A percentile compares a stretch with the other conserved stretches of the same genome.
Evolutionary conservation across 2,329 filamentous ascomycete genomes (phyloP).

Genomic region (Bipolaris zeicola): DNA sequence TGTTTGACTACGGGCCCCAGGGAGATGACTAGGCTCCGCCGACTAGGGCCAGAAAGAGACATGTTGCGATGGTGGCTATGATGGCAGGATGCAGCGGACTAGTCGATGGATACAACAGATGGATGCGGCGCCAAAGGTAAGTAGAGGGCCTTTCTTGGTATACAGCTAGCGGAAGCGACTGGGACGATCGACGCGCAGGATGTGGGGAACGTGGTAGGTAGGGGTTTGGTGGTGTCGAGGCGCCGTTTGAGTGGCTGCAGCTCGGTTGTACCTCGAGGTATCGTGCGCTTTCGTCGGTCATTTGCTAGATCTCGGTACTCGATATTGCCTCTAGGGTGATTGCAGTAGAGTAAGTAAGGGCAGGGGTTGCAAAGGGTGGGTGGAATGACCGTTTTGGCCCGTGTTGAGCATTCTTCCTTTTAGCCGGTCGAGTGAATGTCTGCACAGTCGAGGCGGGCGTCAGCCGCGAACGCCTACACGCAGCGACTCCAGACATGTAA

Average conservation of each 20-base stretch:
- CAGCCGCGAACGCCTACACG: constrained; percentile 23
- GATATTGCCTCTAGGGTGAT: constrained; percentile 19
- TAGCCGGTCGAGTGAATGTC: constrained; percentile 17
- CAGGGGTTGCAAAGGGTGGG: constrained; percentile 27
- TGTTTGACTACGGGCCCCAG: constrained; percentile 9
- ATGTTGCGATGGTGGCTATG: constrained; percentile 25
- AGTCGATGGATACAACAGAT: not conserved
- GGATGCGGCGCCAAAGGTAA: constrained; percentile 23
- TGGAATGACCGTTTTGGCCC: constrained; percentile 27
- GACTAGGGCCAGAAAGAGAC: constrained; percentile 20
- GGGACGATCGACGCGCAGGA: constrained; percentile 36
- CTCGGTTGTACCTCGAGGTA: constrained; percentile 38
- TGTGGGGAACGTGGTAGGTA: constrained; percentile 39
- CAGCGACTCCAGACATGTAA: constrained; percentile 20
- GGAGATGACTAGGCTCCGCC: constrained; percentile 21
- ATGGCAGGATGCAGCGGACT: constrained; percentile 21
- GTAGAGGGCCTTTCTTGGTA: constrained; percentile 20
- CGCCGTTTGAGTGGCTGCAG: constrained; percentile 17
- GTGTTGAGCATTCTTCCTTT: constrained; percentile 35
- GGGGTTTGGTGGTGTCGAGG: constrained; percentile 19
- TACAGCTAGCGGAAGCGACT: constrained; percentile 28
- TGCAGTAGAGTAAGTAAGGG: constrained; percentile 22
- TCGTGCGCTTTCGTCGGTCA: constrained; percentile 19
- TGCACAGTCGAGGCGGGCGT: constrained; percentile 26
- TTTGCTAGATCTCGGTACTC: constrained; percentile 28